These are phyloP conservation scores for Spergularia azorica DNA, from an alignment of 179 eudicot genomes.

Conservation along the genomic window DNA sequence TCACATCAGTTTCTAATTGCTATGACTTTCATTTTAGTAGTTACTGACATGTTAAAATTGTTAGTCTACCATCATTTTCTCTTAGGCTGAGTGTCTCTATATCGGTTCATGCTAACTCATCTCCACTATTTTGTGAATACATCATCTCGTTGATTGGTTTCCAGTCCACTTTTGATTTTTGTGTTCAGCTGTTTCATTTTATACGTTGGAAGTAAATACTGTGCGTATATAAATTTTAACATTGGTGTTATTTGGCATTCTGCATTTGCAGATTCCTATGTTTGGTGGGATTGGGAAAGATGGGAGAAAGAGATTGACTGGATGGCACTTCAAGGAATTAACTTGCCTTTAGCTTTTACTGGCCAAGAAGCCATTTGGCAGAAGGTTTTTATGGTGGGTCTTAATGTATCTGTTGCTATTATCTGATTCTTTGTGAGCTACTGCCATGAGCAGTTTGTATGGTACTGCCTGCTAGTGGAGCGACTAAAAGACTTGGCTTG, in stretches of 20 bases:
- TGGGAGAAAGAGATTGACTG: constrained; percentile 99
- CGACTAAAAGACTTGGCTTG: background rate
- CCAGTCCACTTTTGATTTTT: background rate
- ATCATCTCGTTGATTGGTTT: background rate
- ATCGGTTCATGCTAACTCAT: background rate
- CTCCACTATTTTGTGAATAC: background rate
- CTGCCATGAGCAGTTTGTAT: constrained; percentile 5
- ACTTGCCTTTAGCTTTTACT: constrained; percentile 92
- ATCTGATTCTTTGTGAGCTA: background rate
- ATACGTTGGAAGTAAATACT: background rate
- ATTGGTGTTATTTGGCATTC: constrained; percentile 8
- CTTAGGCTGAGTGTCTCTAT: background rate
- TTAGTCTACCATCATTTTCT: background rate
- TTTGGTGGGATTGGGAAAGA: constrained; percentile 99
- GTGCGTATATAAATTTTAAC: background rate
- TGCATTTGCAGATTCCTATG: constrained; percentile 75
- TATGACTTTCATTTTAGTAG: background rate
- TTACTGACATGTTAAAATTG: background rate
- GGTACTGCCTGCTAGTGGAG: background rate
- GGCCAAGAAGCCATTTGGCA: constrained; percentile 99
- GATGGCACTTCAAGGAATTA: constrained; percentile 99
- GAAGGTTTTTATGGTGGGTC: constrained; percentile 74
- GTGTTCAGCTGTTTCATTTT: background rate
- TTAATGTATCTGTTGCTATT: constrained; percentile 8
- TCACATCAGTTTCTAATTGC: background rate